These are phyloP conservation scores for Neurospora sp. DNA, from an alignment of 495 filamentous ascomycete species.

Conservation along the genomic window DNA sequence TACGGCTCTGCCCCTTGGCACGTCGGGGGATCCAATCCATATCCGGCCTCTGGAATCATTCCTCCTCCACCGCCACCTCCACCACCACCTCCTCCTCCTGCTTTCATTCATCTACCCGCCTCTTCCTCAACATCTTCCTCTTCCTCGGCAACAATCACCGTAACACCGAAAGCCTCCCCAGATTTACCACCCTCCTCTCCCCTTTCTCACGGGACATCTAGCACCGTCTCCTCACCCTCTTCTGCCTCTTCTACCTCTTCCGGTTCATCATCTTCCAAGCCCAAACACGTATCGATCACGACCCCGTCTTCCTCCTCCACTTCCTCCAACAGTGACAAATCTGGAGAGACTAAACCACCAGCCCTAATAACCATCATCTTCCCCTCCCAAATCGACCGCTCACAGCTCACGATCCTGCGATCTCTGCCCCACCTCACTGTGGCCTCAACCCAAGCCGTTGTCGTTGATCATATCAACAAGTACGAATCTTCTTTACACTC, in stretches of 20 bases:
- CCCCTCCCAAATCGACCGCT: neutral
- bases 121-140: constrained; percentile 3
- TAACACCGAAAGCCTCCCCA: constrained; percentile 16
- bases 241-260: neutral
- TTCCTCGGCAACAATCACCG: constrained; percentile 16
- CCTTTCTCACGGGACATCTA: neutral
- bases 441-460: neutral
- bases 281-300: neutral
- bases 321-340: neutral
- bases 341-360: neutral
- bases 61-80: constrained; percentile 19
- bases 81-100: constrained; percentile 21
- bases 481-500: neutral
- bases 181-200: neutral
- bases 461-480: neutral
- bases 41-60: neutral
- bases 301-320: neutral
- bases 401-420: neutral
- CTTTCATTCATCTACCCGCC: constrained; percentile 10
- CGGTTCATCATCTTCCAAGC: neutral
- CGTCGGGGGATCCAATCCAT: neutral
- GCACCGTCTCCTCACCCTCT: constrained; percentile 1
- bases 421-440: neutral
- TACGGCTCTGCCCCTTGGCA: neutral
- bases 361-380: neutral